Percentiles rank a stretch among this genome's conserved stretches.
Conservation (phyloP, 2,329 filamentous ascomycete species). For the Xylaria sp. region DNA sequence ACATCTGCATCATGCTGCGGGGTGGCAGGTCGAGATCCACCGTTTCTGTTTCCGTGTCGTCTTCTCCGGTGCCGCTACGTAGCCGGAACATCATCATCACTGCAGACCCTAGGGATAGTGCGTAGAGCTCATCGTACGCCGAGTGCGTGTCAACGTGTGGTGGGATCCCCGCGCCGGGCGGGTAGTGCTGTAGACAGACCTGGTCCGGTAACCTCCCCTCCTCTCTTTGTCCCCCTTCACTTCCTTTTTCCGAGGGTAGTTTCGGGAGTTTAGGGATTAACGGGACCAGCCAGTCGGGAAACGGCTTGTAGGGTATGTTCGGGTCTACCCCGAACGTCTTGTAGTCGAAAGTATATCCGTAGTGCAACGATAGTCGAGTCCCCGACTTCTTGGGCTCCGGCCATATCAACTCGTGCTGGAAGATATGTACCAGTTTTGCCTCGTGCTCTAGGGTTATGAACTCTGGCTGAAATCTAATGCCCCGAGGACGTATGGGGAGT, state of each 20-base stretch:
- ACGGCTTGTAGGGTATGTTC: conserved; percentile 59
- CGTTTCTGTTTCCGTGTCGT: conserved; percentile 6
- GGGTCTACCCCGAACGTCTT: conserved; percentile 66
- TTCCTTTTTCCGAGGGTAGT: neutral
- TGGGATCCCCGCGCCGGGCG: conserved; percentile 68
- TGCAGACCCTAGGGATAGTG: conserved; percentile 41
- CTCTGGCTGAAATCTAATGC: conserved; percentile 57
- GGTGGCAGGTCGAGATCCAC: conserved; percentile 58
- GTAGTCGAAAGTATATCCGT: conserved; percentile 67
- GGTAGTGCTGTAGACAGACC: conserved; percentile 68
- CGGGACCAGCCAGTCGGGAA: conserved; percentile 62
- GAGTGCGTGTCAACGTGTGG: conserved; percentile 69
- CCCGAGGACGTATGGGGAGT: conserved; percentile 47
- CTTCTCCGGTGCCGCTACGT: too few species aligned
- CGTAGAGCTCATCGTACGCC: conserved; percentile 51
- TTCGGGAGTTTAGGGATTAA: conserved; percentile 53
- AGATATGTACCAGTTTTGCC: conserved; percentile 55
- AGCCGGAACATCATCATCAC: conserved; percentile 45
- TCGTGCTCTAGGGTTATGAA: conserved; percentile 61
- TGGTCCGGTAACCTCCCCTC: conserved; percentile 59
- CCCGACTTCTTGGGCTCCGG: conserved; percentile 53
- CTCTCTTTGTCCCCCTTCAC: neutral
- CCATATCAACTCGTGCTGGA: conserved; percentile 59
- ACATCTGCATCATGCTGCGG: conserved; percentile 63
- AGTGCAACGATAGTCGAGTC: conserved; percentile 61